Evolutionary conservation across 2,329 filamentous ascomycete genomes (phyloP), one percentile per base, ranked within the genome.

Genomic region (Aciculosporium take): DNA sequence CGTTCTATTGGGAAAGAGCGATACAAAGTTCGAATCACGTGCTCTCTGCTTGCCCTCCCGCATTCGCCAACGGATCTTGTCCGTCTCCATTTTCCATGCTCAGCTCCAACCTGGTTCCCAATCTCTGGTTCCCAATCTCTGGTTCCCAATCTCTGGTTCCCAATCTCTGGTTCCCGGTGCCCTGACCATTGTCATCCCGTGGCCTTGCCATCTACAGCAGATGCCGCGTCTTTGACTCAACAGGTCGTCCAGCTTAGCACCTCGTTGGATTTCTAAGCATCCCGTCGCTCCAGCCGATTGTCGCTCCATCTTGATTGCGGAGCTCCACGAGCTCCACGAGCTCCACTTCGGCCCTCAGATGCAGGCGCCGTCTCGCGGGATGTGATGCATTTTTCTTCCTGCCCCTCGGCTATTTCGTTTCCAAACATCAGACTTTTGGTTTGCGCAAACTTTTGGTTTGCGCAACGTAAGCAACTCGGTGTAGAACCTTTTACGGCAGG

Each of bases 261-360:
- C 39, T 27, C 7, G 37, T 37, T 39, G 44, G 44, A 45, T 45
- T 45, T 45, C 44, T 45, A 45, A 45, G 44, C 44, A 43, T 40
- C 32, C 7, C n/a, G n/a, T n/a, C n/a, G n/a, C n/a, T n/a, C n/a
- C n/a, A n/a, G 33, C 39, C 32, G 18, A 34, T 37, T 37, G 34
- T 30, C 40, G 18, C 39, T 42, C 40, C 44, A 34, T 33, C 37
- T 34, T 31, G 25, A 41, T 29, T 38, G 40, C 37, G 43, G 43
- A 40, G 43, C 37, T 45, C 44, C 37, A 42, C 40, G n/a, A n/a
- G n/a, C n/a, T n/a, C n/a, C n/a, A n/a, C n/a, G n/a, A n/a, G n/a
- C n/a, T 45, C 44, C 37, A 42, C 40, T 27, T 38, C 29, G 3
- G 30, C 7, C 23, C 24, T 20, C 18, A 33, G 24, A 41, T 17